These are phyloP conservation scores for Lizonia empirigonia DNA, from an alignment of 2,329 filamentous ascomycete genomes.

Conservation along the genomic window DNA sequence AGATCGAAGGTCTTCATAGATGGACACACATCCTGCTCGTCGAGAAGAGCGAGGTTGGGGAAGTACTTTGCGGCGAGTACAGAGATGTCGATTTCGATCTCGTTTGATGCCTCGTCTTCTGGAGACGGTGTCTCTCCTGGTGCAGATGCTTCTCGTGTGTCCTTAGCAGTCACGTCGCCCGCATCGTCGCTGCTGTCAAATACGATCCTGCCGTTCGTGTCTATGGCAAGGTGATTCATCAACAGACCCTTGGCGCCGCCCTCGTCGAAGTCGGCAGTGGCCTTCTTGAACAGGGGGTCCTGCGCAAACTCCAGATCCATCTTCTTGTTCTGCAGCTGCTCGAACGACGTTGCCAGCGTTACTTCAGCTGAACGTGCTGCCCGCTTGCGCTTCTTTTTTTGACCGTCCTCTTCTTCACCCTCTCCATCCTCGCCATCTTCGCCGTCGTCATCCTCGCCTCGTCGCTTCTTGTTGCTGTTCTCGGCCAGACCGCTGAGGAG, in stretches of 20 bases:
- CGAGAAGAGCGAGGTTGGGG: slow-evolving; percentile 75
- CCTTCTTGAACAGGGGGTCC: slow-evolving; percentile 98
- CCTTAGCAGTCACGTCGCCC: slow-evolving; percentile 57
- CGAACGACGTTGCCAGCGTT: slow-evolving; percentile 89
- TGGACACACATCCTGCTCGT: slow-evolving; percentile 90
- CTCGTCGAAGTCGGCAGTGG: slow-evolving; percentile 97
- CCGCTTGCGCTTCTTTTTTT: slow-evolving; percentile 74
- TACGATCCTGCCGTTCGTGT: slow-evolving; percentile 87
- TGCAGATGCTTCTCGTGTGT: slow-evolving; percentile 53
- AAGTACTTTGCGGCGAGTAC: slow-evolving; percentile 82
- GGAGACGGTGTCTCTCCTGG: slow-evolving; percentile 45
- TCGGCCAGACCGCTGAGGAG: slow-evolving; percentile 92
- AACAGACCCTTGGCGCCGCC: slow-evolving; percentile 94
- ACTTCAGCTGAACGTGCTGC: slow-evolving; percentile 84
- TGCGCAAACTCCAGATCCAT: slow-evolving; percentile 97
- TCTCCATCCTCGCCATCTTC: slow-evolving; percentile 66
- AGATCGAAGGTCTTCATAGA: slow-evolving; percentile 94
- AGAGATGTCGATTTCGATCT: slow-evolving; percentile 78
- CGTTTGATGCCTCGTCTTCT: slow-evolving; percentile 53
- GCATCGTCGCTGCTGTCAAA: slow-evolving; percentile 97
- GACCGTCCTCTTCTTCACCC: slow-evolving; percentile 63
- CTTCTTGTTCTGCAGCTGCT: slow-evolving; percentile 90
- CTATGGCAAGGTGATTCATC: slow-evolving; percentile 95
- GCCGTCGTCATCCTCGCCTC: slow-evolving; percentile 42
- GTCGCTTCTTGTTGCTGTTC: slow-evolving; percentile 67